phyloP scores from a whole-genome alignment of 495 filamentous ascomycete species.

The Trichoderma asperelloides region DNA sequence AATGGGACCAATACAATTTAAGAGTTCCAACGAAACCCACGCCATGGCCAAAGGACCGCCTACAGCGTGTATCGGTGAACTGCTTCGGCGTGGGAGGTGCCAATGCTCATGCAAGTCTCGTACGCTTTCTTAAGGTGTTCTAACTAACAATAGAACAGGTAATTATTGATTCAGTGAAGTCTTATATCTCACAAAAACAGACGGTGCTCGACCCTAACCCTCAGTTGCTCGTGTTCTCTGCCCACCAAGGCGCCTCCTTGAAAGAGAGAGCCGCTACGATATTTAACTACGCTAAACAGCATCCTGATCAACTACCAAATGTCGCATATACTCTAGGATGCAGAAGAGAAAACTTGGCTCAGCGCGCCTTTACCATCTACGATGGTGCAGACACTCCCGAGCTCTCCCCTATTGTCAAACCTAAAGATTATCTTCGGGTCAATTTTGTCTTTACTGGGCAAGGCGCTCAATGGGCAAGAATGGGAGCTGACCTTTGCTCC shows the following conservation, averaged over 20 bases:
- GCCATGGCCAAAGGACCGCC: slow-evolving; percentile 18
- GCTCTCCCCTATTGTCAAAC: background rate
- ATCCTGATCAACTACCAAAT: background rate
- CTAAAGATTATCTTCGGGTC: background rate
- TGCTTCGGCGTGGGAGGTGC: slow-evolving; percentile 43
- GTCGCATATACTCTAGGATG: background rate
- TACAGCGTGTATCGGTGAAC: slow-evolving; percentile 30
- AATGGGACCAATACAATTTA: slow-evolving; percentile 16
- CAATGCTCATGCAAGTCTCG: slow-evolving; percentile 32
- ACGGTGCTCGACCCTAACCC: background rate
- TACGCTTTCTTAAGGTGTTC: background rate
- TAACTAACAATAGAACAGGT: background rate
- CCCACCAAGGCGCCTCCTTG: background rate
- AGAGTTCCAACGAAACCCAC: slow-evolving; percentile 17
- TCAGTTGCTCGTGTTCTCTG: background rate
- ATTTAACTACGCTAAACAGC: background rate
- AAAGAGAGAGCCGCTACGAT: background rate
- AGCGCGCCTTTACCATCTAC: slow-evolving; percentile 4
- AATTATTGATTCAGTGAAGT: background rate
- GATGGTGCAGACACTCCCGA: slow-evolving; percentile 7
- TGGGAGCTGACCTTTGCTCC: slow-evolving; percentile 8
- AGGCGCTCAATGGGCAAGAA: slow-evolving; percentile 16
- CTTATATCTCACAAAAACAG: background rate
- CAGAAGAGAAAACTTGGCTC: background rate
- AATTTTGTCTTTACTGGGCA: slow-evolving; percentile 16